phyloP scores from a whole-genome alignment of 2,329 filamentous ascomycete species.

The Didymella pinodella region DNA sequence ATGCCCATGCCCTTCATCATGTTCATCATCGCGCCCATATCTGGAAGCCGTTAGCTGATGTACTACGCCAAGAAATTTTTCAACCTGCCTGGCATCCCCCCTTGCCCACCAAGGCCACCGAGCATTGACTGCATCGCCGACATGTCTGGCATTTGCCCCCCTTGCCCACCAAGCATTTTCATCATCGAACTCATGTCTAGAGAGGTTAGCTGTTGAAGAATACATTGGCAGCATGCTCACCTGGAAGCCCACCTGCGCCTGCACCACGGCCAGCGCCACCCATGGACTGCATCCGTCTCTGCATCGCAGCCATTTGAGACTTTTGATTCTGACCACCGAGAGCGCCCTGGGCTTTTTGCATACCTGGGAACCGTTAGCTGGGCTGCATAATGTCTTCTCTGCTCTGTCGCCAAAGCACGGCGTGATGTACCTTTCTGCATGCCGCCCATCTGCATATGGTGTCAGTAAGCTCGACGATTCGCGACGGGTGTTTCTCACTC shows the following conservation, averaged over 20 bases:
- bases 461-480: background rate
- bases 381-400: too few species aligned
- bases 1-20: conserved; percentile 48
- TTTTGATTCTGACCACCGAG: conserved; percentile 91
- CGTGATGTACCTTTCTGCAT: conserved; percentile 74
- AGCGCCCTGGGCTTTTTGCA: conserved; percentile 89
- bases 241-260: conserved; percentile 63
- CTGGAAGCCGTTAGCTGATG: conserved; percentile 24
- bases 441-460: conserved; percentile 72
- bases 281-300: conserved; percentile 93
- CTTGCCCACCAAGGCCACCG: conserved; percentile 62
- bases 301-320: conserved; percentile 95
- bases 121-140: conserved; percentile 62
- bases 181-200: conserved; percentile 80
- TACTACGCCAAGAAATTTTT: too few species aligned
- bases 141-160: conserved; percentile 65
- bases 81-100: conserved; percentile 66
- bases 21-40: conserved; percentile 45
- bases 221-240: too few species aligned
- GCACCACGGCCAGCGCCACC: conserved; percentile 73
- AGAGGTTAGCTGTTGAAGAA: too few species aligned
- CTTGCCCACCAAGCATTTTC: conserved; percentile 81
- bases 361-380: conserved; percentile 47
- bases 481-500: conserved; percentile 46
- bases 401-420: too few species aligned